A percentile compares a stretch with the other conserved stretches of the same genome.
These are phyloP conservation scores for Diutina sp. DNA, from an alignment of 1,139 yeast genomes.

Conservation along the genomic window DNA sequence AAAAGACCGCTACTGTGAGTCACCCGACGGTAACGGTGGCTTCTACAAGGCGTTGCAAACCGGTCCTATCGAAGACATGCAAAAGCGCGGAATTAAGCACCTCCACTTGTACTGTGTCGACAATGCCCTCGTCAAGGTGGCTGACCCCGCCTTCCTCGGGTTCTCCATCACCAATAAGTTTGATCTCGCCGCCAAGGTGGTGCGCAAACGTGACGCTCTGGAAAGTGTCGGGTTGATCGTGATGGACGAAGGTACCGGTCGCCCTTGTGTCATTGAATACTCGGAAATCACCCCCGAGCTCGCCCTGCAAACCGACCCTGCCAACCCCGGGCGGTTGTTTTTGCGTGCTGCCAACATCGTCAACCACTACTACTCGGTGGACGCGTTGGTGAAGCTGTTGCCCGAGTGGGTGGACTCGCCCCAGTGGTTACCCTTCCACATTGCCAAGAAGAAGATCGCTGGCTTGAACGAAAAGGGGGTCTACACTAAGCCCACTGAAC, in stretches of 20 bases:
- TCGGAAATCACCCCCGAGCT: conserved; percentile 75
- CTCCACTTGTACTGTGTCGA: conserved; percentile 97
- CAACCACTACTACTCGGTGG: conserved; percentile 86
- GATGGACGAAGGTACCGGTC: conserved; percentile 39
- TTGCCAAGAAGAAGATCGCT: conserved; percentile 85
- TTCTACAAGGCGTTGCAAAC: conserved; percentile 70
- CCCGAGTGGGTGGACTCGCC: conserved; percentile 62
- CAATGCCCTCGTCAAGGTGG: conserved; percentile 82
- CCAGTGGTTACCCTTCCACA: conserved; percentile 73
- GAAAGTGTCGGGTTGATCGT: conserved; percentile 94
- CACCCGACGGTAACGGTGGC: conserved; percentile 99
- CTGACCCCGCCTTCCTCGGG: conserved; percentile 89
- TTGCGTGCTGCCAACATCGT: conserved; percentile 95
- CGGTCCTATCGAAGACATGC: conserved; percentile 56
- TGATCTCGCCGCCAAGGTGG: conserved; percentile 87
- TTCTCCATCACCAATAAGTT: conserved; percentile 58
- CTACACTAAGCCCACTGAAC: conserved; percentile 46
- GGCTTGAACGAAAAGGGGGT: conserved; percentile 38
- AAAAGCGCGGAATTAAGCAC: conserved; percentile 64
- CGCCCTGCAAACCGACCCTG: conserved; percentile 44
- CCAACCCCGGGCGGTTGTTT: conserved; percentile 41
- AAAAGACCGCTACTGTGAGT: conserved; percentile 48
- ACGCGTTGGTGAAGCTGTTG: conserved; percentile 44
- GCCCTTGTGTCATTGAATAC: conserved; percentile 91
- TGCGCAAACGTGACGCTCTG: conserved; percentile 75